A percentile compares a stretch with the other conserved stretches of the same genome.
phyloP scores from a whole-genome alignment of 2,329 filamentous ascomycete genomes.

The Elsinoe australis region DNA sequence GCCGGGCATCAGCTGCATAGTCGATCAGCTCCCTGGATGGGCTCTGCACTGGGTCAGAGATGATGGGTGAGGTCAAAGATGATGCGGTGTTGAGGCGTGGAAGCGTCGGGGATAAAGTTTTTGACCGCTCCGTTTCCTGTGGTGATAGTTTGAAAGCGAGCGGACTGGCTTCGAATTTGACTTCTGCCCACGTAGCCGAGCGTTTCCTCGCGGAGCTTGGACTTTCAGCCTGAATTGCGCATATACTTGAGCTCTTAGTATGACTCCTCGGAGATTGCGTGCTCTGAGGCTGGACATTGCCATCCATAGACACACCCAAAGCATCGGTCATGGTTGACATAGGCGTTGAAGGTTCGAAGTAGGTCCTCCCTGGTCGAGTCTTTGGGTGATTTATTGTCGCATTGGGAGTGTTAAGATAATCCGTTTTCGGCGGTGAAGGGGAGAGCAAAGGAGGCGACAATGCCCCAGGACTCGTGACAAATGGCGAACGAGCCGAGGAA shows the following conservation, averaged over 20 bases:
- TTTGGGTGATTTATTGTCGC: constrained; percentile 12
- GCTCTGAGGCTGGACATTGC: not conserved
- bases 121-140: not conserved
- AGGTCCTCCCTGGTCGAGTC: not conserved
- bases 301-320: constrained; percentile 10
- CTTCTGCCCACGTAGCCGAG: constrained; percentile 15
- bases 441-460: constrained; percentile 27
- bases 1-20: constrained; percentile 75
- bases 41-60: constrained; percentile 21
- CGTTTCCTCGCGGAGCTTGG: constrained; percentile 13
- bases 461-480: constrained; percentile 24
- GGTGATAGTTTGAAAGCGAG: not conserved
- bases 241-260: constrained; percentile 13
- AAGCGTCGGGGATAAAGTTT: not conserved
- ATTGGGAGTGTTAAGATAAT: constrained; percentile 18
- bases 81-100: constrained; percentile 4
- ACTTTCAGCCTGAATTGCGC: not conserved
- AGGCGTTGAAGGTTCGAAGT: constrained; percentile 7
- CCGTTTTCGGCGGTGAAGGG: constrained; percentile 40
- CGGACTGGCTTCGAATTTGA: constrained; percentile 1
- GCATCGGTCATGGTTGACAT: not conserved
- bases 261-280: constrained; percentile 14
- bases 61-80: not conserved
- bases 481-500: constrained; percentile 26
- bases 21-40: constrained; percentile 54